Evolutionary conservation across 257 asterid species (phyloP).

Genomic region (Cordia subcordata): DNA sequence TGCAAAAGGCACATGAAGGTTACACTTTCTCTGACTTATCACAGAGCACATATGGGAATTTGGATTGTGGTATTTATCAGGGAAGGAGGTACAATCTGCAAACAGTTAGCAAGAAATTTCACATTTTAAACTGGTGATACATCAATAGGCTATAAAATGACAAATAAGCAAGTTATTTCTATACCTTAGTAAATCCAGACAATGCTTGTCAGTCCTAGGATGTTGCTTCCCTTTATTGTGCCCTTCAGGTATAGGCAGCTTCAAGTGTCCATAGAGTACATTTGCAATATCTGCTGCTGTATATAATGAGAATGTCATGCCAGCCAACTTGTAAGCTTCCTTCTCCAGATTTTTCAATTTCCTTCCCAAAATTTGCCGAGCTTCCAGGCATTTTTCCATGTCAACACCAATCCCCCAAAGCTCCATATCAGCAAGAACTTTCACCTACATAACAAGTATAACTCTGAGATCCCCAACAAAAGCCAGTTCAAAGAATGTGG

Average conservation of each 20-base stretch:
- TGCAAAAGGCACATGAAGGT: no score
- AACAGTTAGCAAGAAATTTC: no score
- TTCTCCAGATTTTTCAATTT: constrained; percentile 73
- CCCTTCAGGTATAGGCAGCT: constrained; percentile 86
- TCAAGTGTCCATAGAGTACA: constrained; percentile 82
- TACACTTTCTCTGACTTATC: no score
- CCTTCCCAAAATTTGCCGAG: constrained; percentile 65
- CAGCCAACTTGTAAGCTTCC: constrained; percentile 85
- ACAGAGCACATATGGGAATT: no score
- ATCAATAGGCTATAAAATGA: neutral
- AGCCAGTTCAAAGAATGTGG: neutral
- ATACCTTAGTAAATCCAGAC: constrained; percentile 88
- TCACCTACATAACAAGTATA: constrained; percentile 40
- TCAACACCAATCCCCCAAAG: constrained; percentile 92
- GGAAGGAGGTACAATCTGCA: no score
- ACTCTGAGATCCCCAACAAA: neutral
- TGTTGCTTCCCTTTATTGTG: constrained; percentile 64
- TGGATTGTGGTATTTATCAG: no score
- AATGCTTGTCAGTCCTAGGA: constrained; percentile 89
- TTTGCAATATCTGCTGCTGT: constrained; percentile 92
- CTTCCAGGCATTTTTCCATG: constrained; percentile 90
- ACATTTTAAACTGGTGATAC: no score
- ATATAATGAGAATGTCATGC: constrained; percentile 75
- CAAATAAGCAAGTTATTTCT: constrained; percentile 5
- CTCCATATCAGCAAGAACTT: constrained; percentile 96